Conservation (phyloP, 2,329 filamentous ascomycete genomes). For the Sphaerulina populicola region DNA sequence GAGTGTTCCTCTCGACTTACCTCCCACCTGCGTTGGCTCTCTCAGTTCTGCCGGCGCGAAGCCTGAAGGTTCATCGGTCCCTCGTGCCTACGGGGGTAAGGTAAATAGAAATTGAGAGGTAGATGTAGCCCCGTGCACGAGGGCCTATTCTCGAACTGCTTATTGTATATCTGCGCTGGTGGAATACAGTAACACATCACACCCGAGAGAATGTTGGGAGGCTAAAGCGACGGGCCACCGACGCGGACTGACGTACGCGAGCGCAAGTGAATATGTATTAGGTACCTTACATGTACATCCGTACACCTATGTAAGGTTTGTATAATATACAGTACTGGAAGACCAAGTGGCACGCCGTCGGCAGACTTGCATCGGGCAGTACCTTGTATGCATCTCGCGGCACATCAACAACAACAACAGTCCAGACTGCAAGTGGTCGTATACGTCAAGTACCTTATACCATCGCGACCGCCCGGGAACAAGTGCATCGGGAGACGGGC, state of each 20-base stretch:
- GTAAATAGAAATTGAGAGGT: not conserved
- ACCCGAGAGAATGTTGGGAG: too few species aligned
- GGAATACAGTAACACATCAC: too few species aligned
- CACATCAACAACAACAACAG: not conserved
- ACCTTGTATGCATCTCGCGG: not conserved
- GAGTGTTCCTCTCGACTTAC: not conserved
- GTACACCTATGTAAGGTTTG: too few species aligned
- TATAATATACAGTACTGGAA: too few species aligned
- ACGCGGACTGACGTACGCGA: too few species aligned
- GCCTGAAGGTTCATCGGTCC: not conserved
- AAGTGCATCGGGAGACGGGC: not conserved
- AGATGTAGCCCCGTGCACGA: not conserved
- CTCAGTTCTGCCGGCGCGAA: not conserved
- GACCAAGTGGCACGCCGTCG: not conserved
- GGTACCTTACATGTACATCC: too few species aligned
- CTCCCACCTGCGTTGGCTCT: not conserved
- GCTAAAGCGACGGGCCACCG: too few species aligned
- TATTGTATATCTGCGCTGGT: too few species aligned
- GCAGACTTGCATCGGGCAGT: not conserved
- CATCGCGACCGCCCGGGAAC: not conserved
- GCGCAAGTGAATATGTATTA: too few species aligned
- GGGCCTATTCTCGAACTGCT: too few species aligned
- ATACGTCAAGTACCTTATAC: not conserved
- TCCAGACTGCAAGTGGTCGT: not conserved
- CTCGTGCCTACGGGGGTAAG: not conserved